Evolutionary conservation across 139 green algal genomes (phyloP), one percentile per base, ranked within the genome.

Genomic region (Pseudopediastrum boryanum): DNA sequence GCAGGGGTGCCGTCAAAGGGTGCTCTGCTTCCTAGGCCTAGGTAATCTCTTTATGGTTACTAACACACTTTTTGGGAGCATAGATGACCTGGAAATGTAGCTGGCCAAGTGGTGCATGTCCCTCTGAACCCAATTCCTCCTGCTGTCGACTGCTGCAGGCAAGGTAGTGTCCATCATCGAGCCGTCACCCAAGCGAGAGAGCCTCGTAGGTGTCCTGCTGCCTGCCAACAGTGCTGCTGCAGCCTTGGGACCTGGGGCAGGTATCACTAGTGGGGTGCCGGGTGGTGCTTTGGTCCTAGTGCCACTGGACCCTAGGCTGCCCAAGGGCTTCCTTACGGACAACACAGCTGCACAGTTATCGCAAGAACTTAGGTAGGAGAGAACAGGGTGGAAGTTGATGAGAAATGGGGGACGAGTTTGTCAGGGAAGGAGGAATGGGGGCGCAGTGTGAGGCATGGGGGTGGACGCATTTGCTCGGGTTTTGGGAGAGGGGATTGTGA

Each of bases 91-190:
- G n/a, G n/a, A n/a, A n/a, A n/a, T n/a, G n/a, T n/a, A n/a, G n/a
- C n/a, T n/a, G n/a, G n/a, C n/a, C n/a, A n/a, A n/a, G n/a, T n/a
- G n/a, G n/a, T n/a, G n/a, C n/a, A n/a, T n/a, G n/a, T n/a, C n/a
- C n/a, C n/a, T 16, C 27, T 42, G 67, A 36, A 78, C 13, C 8
- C 31, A 31, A 23, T 44, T n/a, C 52, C 43, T 42, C 29, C 6
- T 73, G 27, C 38, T 36, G 31, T 21, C 31, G 2, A 16, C 10
- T 44, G 43, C 31, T 0, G 87, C 87, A 48, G 94, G 76, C 33
- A 82, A 89, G 54, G 92, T 98, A 25, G 94, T 96, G 35, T 88
- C 78, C 4, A 88, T 98, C 25, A 52, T 92, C 41, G 61, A 89
- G 73, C 83, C 78, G 0, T 91, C 87, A 0, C 62, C 73, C 23